Evolutionary conservation across 2,329 filamentous ascomycete genomes (phyloP).

Genomic region (Aspergillus puulaauensis): DNA sequence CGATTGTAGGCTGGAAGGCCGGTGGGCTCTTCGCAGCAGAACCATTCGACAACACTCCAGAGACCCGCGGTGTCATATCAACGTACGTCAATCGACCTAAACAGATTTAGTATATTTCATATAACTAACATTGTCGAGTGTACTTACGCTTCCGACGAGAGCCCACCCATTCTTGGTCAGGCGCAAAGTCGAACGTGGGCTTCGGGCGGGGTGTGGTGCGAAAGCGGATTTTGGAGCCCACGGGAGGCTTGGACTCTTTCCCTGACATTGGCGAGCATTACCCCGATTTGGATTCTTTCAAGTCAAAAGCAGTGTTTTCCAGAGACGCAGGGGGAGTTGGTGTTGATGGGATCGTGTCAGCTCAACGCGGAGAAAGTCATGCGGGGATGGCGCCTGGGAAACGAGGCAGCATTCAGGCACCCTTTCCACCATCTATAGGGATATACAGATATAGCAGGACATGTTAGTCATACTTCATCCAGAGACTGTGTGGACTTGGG

Average conservation of each 20-base stretch:
- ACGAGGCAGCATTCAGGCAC: too few species aligned
- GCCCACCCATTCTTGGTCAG: constrained; percentile 7
- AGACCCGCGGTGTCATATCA: not conserved
- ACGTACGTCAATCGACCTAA: not conserved
- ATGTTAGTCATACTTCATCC: too few species aligned
- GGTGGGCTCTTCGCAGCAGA: not conserved
- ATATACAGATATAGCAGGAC: too few species aligned
- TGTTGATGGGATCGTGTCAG: too few species aligned
- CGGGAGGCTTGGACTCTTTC: not conserved
- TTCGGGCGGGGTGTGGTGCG: not conserved
- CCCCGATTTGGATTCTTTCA: too few species aligned
- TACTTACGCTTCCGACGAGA: not conserved
- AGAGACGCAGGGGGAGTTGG: too few species aligned
- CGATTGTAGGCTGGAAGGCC: not conserved
- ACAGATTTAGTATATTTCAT: not conserved
- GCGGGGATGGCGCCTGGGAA: too few species aligned
- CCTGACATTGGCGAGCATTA: not conserved
- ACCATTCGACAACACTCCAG: not conserved
- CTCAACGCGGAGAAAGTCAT: too few species aligned
- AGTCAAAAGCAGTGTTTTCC: too few species aligned
- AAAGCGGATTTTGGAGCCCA: not conserved
- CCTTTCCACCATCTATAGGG: too few species aligned
- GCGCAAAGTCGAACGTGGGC: constrained; percentile 4
- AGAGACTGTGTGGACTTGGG: too few species aligned
- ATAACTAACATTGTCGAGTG: not conserved